Evolutionary conservation across 2,329 filamentous ascomycete genomes (phyloP).

Genomic region (Ilyonectria sp.): DNA sequence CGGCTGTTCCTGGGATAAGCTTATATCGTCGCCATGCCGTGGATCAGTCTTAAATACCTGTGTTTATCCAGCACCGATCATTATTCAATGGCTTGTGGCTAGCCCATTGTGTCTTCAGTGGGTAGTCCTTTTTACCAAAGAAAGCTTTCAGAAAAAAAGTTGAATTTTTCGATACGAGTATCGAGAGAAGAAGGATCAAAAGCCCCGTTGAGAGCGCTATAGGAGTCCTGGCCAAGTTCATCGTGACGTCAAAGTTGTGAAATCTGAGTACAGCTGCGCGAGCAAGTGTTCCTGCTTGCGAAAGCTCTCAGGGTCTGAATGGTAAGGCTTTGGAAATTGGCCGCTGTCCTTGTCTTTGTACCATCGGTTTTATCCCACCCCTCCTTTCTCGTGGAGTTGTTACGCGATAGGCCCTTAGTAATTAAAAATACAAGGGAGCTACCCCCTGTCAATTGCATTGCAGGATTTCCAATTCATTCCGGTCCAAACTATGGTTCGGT

Average conservation of each 20-base stretch:
- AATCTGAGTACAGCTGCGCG: background rate
- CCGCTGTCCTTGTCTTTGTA: background rate
- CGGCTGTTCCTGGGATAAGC: constrained; percentile 4
- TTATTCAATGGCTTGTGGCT: constrained; percentile 5
- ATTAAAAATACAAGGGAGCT: background rate
- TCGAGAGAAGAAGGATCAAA: background rate
- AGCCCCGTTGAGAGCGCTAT: background rate
- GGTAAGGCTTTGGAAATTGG: background rate
- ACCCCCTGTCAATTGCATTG: background rate
- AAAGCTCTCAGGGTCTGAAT: background rate
- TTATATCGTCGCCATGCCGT: background rate
- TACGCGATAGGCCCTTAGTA: constrained; percentile 6
- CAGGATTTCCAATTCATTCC: background rate
- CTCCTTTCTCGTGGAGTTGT: constrained; percentile 2
- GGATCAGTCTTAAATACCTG: constrained; percentile 2
- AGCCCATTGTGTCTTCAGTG: constrained; percentile 2
- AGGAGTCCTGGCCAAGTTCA: background rate
- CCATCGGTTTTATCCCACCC: background rate
- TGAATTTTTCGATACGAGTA: background rate
- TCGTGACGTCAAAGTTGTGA: constrained; percentile 2
- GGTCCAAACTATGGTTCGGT: background rate
- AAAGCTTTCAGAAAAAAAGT: background rate
- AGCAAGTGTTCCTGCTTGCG: background rate
- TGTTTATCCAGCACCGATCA: constrained; percentile 3
- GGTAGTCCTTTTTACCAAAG: constrained; percentile 6